Evolutionary conservation across 257 asterid genomes (phyloP).

Genomic region (Forsythia viridissima): DNA sequence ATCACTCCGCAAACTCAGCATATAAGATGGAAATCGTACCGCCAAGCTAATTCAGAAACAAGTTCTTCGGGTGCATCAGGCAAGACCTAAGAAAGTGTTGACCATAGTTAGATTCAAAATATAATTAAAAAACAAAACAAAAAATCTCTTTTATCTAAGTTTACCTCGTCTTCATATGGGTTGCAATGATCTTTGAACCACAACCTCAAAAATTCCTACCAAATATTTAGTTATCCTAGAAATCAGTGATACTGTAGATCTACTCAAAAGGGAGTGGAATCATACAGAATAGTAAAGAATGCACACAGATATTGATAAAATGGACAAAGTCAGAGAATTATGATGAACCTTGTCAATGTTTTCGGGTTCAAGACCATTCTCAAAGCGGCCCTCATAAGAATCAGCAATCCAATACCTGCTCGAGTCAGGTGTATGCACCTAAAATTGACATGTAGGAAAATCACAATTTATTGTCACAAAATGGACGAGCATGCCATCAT

Average conservation of each 20-base stretch:
- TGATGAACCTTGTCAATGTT: slow-evolving; percentile 85
- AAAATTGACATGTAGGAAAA: slow-evolving; percentile 2
- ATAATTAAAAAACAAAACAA: neutral
- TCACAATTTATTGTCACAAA: neutral
- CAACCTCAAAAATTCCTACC: slow-evolving; percentile 90
- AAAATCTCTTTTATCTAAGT: neutral
- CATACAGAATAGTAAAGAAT: too few relatives aligned
- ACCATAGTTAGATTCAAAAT: slow-evolving; percentile 20
- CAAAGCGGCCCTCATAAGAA: slow-evolving; percentile 69
- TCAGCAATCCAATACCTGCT: slow-evolving; percentile 92
- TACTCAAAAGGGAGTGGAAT: neutral
- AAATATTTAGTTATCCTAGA: slow-evolving; percentile 18
- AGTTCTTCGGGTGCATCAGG: slow-evolving; percentile 95
- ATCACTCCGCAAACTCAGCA: slow-evolving; percentile 10
- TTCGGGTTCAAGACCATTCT: slow-evolving; percentile 83
- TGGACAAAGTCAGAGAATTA: slow-evolving; percentile 1
- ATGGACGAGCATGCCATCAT: slow-evolving; percentile 2
- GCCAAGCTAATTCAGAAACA: slow-evolving; percentile 89
- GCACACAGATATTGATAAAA: too few relatives aligned
- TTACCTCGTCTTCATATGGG: slow-evolving; percentile 90
- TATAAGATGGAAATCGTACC: slow-evolving; percentile 41
- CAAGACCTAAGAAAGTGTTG: slow-evolving; percentile 52
- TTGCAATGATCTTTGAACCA: slow-evolving; percentile 93
- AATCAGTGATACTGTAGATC: slow-evolving; percentile 23
- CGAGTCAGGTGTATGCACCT: slow-evolving; percentile 98